Base-by-base conservation (phyloP, 2,329 filamentous ascomycete species). In the Alternaria sp. region DNA sequence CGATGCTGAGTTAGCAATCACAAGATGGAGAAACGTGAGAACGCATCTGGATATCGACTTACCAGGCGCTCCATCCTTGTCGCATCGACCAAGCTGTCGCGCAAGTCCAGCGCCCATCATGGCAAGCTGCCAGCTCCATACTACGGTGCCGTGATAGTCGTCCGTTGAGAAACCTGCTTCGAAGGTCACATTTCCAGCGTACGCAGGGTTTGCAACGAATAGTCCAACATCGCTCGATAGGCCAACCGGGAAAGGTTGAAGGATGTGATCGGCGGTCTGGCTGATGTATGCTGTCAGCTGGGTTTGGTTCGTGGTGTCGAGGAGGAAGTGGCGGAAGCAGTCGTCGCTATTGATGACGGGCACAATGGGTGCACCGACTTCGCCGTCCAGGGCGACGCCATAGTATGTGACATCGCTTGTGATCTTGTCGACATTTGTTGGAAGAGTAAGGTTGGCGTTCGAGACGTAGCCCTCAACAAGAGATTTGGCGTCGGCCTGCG, bases 71-170 rank as follows among this genome's bases (percentile, higher is more conserved):
- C 54, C 55, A 9, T 72, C 57, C 3, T 50, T 54, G 10, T 75
- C 69, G 72, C 87, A 91, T 2, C 88, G 81, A 1, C 72, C 82
- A 6, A 90, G 81, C 68, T 90, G 88, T 3, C 82, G 76, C 59
- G 88, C 84, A 0, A 91, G 75, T 0, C 89, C 88, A 10, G 83
- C 83, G 0, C 86, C 88, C 85, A 90, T 89, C 84, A 90, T 89
- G 0, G 87, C 84, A 5, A 90, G 78, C 58, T 87, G 88, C 87
- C 88, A 91, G 47, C 83, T 84, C 88, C 88, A 90, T 1, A 91
- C 81, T 0, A 91, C 88, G 0, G 88, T 89, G 0, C 88, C 88
- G 60, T 90, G 88, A 67, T 89, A 91, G 0, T 85, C 86, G 4
- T 81, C 80, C n/a, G 83, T 86, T 1, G 86, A 86, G 65, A 85